These are phyloP conservation scores for Dendrocalamus latiflorus DNA, from an alignment of 202 grass and related monocot species.

Conservation along the genomic window DNA sequence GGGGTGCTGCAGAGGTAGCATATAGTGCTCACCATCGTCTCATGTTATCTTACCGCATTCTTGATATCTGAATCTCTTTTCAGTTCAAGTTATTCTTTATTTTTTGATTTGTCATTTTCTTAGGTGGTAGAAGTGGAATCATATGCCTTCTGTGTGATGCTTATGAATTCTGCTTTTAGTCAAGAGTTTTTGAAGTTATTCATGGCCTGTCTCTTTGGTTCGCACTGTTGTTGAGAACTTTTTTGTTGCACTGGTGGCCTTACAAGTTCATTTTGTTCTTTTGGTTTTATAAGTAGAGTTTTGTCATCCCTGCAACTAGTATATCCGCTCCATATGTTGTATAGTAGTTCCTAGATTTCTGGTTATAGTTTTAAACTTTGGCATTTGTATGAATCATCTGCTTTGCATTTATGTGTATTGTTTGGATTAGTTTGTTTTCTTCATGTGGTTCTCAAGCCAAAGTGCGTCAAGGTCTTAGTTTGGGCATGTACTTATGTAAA, in stretches of 20 bases:
- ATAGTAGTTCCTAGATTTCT: not conserved
- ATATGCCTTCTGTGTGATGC: not conserved
- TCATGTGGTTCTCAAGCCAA: not conserved
- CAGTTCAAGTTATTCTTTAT: not conserved
- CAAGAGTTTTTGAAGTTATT: not conserved
- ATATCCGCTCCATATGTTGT: not conserved
- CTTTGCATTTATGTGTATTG: not conserved
- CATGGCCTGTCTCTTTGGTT: not conserved
- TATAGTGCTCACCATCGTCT: not conserved
- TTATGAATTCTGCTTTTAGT: not conserved
- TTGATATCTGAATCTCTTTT: not conserved
- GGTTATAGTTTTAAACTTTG: not conserved
- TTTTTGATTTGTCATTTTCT: not conserved
- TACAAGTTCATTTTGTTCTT: not conserved
- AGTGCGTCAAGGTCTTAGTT: not conserved
- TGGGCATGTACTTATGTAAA: not conserved
- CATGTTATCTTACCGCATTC: not conserved
- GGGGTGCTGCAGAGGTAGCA: constrained; percentile 84
- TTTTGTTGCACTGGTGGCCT: constrained; percentile 2
- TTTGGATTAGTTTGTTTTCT: constrained; percentile 12
- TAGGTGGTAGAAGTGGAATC: not conserved
- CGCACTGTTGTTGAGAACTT: not conserved
- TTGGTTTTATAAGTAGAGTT: not conserved
- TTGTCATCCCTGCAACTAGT: not conserved
- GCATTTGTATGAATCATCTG: not conserved